phyloP scores from a whole-genome alignment of 2,329 filamentous ascomycete species.

The Beauveria asiatica region DNA sequence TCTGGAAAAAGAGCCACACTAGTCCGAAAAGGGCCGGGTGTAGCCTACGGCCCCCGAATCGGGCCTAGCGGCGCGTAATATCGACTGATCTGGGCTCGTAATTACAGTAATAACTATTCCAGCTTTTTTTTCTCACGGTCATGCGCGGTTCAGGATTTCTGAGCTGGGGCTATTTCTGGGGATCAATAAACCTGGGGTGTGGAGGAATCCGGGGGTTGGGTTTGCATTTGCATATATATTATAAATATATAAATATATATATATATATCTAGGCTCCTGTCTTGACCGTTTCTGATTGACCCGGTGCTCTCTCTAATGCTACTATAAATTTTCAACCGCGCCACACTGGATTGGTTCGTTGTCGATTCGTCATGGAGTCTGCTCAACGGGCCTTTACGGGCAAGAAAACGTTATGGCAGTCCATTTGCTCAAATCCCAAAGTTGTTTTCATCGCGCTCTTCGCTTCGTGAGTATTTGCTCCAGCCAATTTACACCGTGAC shows the following conservation, averaged over 20 bases:
- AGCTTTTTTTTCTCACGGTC: constrained; percentile 3
- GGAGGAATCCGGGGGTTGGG: constrained; percentile 6
- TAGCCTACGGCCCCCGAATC: constrained; percentile 13
- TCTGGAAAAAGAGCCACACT: not conserved
- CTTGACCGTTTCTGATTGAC: not conserved
- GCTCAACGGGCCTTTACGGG: constrained; percentile 12
- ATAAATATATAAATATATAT: not conserved
- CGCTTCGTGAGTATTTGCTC: constrained; percentile 24
- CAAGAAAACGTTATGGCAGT: constrained; percentile 19
- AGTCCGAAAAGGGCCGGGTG: constrained; percentile 6
- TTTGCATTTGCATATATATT: not conserved
- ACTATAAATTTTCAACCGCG: not conserved
- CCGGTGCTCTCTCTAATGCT: not conserved
- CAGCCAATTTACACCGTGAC: not conserved
- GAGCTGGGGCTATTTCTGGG: constrained; percentile 1
- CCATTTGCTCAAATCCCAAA: constrained; percentile 27
- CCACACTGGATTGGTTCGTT: not conserved
- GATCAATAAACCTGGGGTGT: constrained; percentile 8
- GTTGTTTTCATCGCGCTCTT: constrained; percentile 31
- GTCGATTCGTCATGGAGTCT: constrained; percentile 11
- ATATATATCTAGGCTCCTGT: constrained; percentile 4
- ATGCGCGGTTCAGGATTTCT: constrained; percentile 6
- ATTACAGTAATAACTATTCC: not conserved
- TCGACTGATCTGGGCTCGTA: not conserved
- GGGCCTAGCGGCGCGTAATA: constrained; percentile 4